Base-by-base conservation (phyloP, 225 moss, liverwort and hornwort genomes). In the Sphagnum tenellum region DNA sequence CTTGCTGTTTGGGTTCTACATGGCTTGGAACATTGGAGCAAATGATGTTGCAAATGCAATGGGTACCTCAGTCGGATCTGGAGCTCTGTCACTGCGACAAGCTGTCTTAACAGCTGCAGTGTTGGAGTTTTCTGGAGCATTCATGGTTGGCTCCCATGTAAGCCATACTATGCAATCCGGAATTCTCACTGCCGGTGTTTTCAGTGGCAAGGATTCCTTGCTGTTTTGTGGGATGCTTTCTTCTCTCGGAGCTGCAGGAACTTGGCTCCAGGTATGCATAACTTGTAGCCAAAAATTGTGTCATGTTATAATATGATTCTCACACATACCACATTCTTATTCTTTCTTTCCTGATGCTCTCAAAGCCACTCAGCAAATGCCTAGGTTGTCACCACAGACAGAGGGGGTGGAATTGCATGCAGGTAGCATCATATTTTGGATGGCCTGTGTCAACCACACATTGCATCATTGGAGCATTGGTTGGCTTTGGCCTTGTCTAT, bases 401-500 rank as follows among this genome's bases (percentile, higher is more conserved):
- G 7, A 52, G 52, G 52, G 52, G 6, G 52, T 52, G 52, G 52
- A 29, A 29, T 29, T 29, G 47, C 48, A 48, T 76, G 82, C 85
- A 94, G 94, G 87, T 94, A 55, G 94, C 94, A 63, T 94, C 94
- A 61, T 94, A 82, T 65, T 94, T 76, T 74, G 94, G 94, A 66
- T 94, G 87, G 94, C 94, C 94, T 57, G 94, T 94, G 60, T 94
- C 94, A 4, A 94, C 94, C 57, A 94, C 94, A n/a, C 94, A 94
- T 61, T 94, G 94, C 67, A 94, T 94, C 60, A 76, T 94, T 48
- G 94, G 94, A 52, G 94, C 94, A 62, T 87, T 94, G 91, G 94
- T 94, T 57, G 94, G 91, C 55, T 94, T 94, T 55, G 94, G 94
- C 66, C 76, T 94, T 49, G 67, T 84, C 47, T 91, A 89, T 69